Evolutionary conservation across 768 basidiomycete genomes (phyloP).

Genomic region (Pleurotus tuoliensis): DNA sequence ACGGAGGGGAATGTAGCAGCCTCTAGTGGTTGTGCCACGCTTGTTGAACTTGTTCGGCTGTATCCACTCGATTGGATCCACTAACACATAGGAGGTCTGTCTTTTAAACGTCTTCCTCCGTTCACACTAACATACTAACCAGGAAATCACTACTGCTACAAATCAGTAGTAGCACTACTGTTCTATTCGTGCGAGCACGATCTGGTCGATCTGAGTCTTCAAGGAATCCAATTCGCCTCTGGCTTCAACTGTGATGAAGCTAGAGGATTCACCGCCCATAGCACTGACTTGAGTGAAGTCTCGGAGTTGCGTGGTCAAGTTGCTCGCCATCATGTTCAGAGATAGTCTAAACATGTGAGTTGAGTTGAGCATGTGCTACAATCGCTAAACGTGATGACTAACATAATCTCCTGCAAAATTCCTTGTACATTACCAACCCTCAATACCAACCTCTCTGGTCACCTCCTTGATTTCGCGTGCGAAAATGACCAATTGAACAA

Average conservation of each 20-base stretch:
- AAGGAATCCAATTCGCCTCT: conserved; percentile 98
- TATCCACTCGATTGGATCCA: too few species aligned
- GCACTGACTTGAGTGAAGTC: conserved; percentile 98
- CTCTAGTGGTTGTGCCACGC: too few species aligned
- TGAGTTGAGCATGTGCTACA: neutral
- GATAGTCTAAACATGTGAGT: conserved; percentile 55
- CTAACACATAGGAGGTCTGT: too few species aligned
- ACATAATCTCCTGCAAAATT: conserved; percentile 99
- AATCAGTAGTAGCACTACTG: conserved; percentile 61
- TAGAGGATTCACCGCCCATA: conserved; percentile 96
- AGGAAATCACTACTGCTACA: too few species aligned
- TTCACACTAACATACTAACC: too few species aligned
- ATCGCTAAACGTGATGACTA: conserved; percentile 25
- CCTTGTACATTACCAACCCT: conserved; percentile 96
- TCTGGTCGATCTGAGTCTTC: conserved; percentile 98
- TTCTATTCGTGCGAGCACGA: conserved; percentile 99
- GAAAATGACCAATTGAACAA: conserved; percentile 52
- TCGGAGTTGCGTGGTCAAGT: conserved; percentile 93
- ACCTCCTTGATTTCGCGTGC: conserved; percentile 81
- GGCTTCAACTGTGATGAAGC: conserved; percentile 98
- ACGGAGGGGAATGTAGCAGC: too few species aligned
- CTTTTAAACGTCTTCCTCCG: too few species aligned
- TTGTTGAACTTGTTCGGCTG: too few species aligned
- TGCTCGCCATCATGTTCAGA: conserved; percentile 95
- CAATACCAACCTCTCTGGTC: conserved; percentile 93